phyloP scores from a whole-genome alignment of 2,329 filamentous ascomycete genomes.

The Aspergillus sojae region DNA sequence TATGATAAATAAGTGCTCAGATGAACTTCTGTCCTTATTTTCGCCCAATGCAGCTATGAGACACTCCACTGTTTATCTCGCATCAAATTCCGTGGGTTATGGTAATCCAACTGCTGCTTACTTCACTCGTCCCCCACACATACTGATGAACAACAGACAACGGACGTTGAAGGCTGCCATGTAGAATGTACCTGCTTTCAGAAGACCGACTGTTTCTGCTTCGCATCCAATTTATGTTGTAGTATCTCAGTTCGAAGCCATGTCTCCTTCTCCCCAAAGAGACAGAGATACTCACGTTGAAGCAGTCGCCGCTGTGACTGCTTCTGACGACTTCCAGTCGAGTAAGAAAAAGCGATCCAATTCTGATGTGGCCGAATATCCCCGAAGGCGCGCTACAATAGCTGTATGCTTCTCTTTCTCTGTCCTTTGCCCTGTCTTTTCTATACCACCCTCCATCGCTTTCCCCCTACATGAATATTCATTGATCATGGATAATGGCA shows the following conservation, averaged over 20 bases:
- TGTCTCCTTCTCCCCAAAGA: slow-evolving; percentile 27
- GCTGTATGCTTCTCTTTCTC: slow-evolving; percentile 28
- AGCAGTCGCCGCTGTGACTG: slow-evolving; percentile 3
- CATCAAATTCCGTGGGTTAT: not conserved
- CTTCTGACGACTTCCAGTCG: slow-evolving; percentile 17
- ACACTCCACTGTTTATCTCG: not conserved
- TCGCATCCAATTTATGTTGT: not conserved
- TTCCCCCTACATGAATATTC: not conserved
- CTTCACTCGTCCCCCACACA: not conserved
- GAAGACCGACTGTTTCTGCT: not conserved
- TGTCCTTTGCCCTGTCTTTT: not conserved
- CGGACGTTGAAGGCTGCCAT: not conserved
- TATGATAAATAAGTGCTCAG: not conserved
- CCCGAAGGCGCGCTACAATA: slow-evolving; percentile 37
- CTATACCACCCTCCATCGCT: not conserved
- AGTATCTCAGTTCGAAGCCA: slow-evolving; percentile 2
- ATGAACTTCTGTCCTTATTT: not conserved
- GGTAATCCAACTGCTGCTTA: not conserved
- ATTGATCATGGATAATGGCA: slow-evolving; percentile 7
- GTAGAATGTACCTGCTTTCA: not conserved
- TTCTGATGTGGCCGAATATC: slow-evolving; percentile 35
- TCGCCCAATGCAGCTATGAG: not conserved
- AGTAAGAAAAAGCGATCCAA: slow-evolving; percentile 33
- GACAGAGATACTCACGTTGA: slow-evolving; percentile 19
- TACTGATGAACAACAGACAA: not conserved